A percentile compares a stretch with the other conserved stretches of the same genome.
These are phyloP conservation scores for Nigrospora osmanthi DNA, from an alignment of 2,329 filamentous ascomycete species.

Conservation along the genomic window DNA sequence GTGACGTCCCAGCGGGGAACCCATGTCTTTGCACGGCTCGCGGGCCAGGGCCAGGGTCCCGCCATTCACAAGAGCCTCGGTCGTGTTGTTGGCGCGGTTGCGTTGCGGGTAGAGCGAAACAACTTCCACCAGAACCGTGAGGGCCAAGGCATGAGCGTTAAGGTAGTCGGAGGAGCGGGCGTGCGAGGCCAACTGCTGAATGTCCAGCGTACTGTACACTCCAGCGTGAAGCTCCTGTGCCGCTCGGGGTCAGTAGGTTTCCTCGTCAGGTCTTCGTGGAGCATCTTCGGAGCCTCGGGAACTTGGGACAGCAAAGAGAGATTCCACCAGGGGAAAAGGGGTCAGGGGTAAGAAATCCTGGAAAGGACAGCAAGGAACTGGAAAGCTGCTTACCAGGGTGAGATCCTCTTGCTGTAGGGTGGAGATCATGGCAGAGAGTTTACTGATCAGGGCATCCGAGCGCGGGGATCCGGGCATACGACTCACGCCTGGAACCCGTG, in stretches of 20 bases:
- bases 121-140: conserved; percentile 66
- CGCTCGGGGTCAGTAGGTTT: too few relatives aligned
- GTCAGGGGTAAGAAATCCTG: too few relatives aligned
- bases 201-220: conserved; percentile 67
- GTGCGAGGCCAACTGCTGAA: conserved; percentile 72
- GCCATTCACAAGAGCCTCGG: conserved; percentile 61
- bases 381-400: conserved; percentile 24
- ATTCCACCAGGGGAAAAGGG: too few relatives aligned
- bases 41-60: conserved; percentile 64
- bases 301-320: too few relatives aligned
- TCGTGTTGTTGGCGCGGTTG: conserved; percentile 29
- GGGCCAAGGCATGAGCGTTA: conserved; percentile 49
- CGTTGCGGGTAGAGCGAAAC: conserved; percentile 58
- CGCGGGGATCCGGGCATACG: neutral
- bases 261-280: too few relatives aligned
- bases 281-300: too few relatives aligned
- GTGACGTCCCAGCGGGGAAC: conserved; percentile 22
- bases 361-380: too few relatives aligned
- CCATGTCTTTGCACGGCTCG: conserved; percentile 56
- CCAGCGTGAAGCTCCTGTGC: conserved; percentile 61
- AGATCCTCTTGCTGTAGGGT: conserved; percentile 29
- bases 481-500: too few relatives aligned
- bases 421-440: conserved; percentile 30
- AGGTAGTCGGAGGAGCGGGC: conserved; percentile 36
- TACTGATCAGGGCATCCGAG: neutral